Evolutionary conservation across 768 basidiomycete genomes (phyloP), one percentile per base, ranked within the genome.

Genomic region (Trametes coccinea): DNA sequence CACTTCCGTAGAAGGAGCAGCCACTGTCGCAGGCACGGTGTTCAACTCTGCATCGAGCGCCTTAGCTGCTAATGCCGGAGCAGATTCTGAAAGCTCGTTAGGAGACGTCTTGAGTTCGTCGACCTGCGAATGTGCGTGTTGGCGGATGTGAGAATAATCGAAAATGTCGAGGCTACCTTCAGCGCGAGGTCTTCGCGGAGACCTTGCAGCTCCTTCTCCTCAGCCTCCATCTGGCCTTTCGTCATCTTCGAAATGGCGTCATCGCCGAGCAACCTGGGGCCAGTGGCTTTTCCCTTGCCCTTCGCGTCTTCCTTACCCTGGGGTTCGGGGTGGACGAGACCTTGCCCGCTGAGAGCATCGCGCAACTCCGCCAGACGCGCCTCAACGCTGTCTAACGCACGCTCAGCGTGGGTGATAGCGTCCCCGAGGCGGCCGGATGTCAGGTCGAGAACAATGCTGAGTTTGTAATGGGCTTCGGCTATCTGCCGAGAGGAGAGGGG

Each of bases 401-500:
- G 83, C 73, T 91, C 85, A 1, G 90, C 93, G 59, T 97, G 92
- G 13, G 72, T 66, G 45, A 98, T 90, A 2, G 95, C 89, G 59
- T 93, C 91, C 13, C 86, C 80, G 5, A 95, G 84, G 10, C 89
- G 84, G 3, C 92, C 92, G 0, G 94, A 84, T 0, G 92, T 94
- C 62, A 96, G 84, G 72, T 98, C 95, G 43, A 95, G 87, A 11
- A 92, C 94, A 72, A 96, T 93, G 70, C 92, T 93, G 64, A 98
- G 82, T 71, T 95, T 95, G 72, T 94, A 97, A 73, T 97, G 93
- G 5, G 89, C 93, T 71, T 95, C 93, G 0, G 95, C 93, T 66
- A 97, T 88, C 67, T 95, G 92, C 46, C 95, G 89, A 4, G 93
- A 95, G n/a, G 90, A 90, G n/a, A 78, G 72, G 0, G 95, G 90